Evolutionary conservation across 129 eudicot genomes (phyloP), one percentile per base, ranked within the genome.

Genomic region (Apium graveolens): DNA sequence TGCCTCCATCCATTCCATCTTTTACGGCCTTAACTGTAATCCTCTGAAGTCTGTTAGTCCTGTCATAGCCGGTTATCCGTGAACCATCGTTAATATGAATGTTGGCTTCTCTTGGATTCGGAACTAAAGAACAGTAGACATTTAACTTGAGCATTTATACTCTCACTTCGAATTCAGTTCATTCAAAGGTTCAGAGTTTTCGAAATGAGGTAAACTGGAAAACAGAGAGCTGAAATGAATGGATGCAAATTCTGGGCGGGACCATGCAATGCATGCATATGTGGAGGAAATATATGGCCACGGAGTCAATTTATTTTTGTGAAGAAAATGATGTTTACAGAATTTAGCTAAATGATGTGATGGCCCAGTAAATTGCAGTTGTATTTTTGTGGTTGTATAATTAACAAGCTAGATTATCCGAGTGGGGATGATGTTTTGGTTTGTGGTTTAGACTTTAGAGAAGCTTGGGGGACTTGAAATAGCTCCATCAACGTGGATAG

Each of bases 1-100:
- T 84, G 71, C 91, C 94, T 49, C 89, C 95, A 78, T 92, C 85
- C 88, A 86, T 88, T 80, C 86, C 99, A 81, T 92, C 97, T 85
- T 82, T 89, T 37, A 92, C 74, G 31, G 99, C 97, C 85, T 75
- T 90, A 31, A 74, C 83, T 35, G 79, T 84, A 57, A 90, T 76
- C 76, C 86, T 87, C 49, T 80, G 81, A 11, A 75, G 70, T 80
- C 83, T 74, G 42, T 72, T 75, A 34, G 9, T 80, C 76, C 79
- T 70, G 60, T 80, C 46, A 38, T 51, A 77, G 43, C 32, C 85
- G 72, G 76, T 39, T 11, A 86, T 45, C 80, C 83, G 79, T 60
- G 87, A 77, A 34, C 80, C 76, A 74, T 29, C 32, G 80, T 82
- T 78, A 73, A 37, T 81, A 21, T 65, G 70, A 53, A 62, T 55